These are phyloP conservation scores for Pythium rhizo-oryzae DNA, from an alignment of 352 stramenopile genomes.

Conservation along the genomic window DNA sequence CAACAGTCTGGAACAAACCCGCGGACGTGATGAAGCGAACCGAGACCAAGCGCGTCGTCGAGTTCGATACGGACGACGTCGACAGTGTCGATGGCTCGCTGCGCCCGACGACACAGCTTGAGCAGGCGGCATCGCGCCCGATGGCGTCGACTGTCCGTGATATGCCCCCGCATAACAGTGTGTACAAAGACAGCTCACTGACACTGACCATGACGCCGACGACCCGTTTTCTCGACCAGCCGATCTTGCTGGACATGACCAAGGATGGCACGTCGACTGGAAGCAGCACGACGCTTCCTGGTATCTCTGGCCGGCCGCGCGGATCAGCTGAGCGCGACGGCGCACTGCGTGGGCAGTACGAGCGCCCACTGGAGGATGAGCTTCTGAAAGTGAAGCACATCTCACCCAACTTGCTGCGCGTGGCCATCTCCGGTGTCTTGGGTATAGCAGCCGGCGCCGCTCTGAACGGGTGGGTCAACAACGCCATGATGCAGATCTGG, in stretches of 20 bases:
- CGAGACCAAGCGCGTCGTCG: conserved; percentile 20
- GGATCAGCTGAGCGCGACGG: background rate
- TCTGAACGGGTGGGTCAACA: conserved; percentile 30
- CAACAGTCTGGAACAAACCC: no score
- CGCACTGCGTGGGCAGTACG: conserved; percentile 22
- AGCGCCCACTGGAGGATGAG: conserved; percentile 8
- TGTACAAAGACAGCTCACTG: conserved; percentile 10
- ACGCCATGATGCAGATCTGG: conserved; percentile 27
- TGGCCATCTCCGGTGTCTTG: conserved; percentile 34
- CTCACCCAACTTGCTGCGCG: conserved; percentile 46
- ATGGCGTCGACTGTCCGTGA: background rate
- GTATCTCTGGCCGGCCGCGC: background rate
- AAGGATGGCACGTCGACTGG: conserved; percentile 33
- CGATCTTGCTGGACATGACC: conserved; percentile 42
- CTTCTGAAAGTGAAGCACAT: conserved; percentile 19
- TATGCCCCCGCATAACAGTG: background rate
- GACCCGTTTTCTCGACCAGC: conserved; percentile 56
- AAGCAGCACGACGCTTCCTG: conserved; percentile 22
- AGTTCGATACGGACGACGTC: conserved; percentile 15
- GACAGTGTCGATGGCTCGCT: conserved; percentile 12
- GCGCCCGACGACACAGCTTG: background rate
- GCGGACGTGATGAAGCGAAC: conserved; percentile 27
- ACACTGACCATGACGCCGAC: conserved; percentile 55
- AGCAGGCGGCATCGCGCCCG: background rate
- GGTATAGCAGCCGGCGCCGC: conserved; percentile 41